Evolutionary conservation across 192 early-diverging fungal genomes (phyloP).

Genomic region (Gaertneriomyces sp.): DNA sequence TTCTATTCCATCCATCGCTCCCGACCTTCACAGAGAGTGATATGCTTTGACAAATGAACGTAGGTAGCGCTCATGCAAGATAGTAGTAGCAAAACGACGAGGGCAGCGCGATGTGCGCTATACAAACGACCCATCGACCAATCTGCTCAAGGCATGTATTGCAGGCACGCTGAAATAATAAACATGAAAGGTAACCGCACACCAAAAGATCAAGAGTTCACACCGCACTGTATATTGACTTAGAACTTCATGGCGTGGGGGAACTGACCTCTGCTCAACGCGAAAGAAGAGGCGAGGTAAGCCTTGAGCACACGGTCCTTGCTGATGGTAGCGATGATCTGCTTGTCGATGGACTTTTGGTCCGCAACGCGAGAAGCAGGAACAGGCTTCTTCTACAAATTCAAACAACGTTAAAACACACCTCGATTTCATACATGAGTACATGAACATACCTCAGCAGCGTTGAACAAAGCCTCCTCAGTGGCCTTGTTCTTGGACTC

Average conservation of each 20-base stretch:
- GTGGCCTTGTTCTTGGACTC: conserved; percentile 69
- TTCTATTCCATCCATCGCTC: too few relatives aligned
- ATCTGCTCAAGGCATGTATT: too few relatives aligned
- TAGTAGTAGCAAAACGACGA: too few relatives aligned
- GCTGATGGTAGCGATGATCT: conserved; percentile 70
- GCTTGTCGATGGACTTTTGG: conserved; percentile 90
- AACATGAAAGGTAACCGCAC: too few relatives aligned
- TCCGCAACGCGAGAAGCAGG: conserved; percentile 74
- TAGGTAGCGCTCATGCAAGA: too few relatives aligned
- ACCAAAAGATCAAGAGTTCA: too few relatives aligned
- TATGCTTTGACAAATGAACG: too few relatives aligned
- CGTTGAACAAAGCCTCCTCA: conserved; percentile 88
- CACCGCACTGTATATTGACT: conserved; percentile 19
- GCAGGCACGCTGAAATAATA: too few relatives aligned
- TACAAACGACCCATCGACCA: too few relatives aligned
- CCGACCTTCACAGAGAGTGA: too few relatives aligned
- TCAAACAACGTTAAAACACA: background rate
- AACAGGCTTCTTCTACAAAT: conserved; percentile 70
- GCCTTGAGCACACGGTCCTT: conserved; percentile 83
- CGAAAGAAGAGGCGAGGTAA: conserved; percentile 87
- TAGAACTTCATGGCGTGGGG: conserved; percentile 97
- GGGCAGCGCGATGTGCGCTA: too few relatives aligned
- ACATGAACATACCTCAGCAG: conserved; percentile 41
- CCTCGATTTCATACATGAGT: too few relatives aligned
- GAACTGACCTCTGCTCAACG: conserved; percentile 93